Evolutionary conservation across 1,284 basidiomycete species (phyloP).

Genomic region (Veloporphyrellus conicus): DNA sequence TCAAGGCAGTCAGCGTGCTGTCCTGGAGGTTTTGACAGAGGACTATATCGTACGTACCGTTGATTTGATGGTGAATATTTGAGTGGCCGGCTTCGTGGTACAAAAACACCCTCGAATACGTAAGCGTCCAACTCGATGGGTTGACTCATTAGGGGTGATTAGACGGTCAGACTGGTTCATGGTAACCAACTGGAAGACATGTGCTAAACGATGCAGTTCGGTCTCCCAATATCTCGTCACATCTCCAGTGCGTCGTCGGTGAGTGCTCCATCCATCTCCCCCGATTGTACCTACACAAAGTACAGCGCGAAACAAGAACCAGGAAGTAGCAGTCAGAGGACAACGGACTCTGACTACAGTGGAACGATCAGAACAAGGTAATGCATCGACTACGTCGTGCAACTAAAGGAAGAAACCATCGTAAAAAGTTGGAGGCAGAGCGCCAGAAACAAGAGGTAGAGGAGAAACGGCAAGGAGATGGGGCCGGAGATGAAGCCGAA

Average conservation of each 20-base stretch:
- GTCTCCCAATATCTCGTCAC: conserved; percentile 58
- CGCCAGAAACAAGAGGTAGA: conserved; percentile 44
- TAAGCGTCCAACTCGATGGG: no score
- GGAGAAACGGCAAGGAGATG: conserved; percentile 38
- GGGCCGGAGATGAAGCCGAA: conserved; percentile 30
- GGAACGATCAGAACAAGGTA: conserved; percentile 51
- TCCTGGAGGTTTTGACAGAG: no score
- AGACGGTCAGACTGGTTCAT: no score
- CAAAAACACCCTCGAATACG: no score
- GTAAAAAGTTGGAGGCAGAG: conserved; percentile 50
- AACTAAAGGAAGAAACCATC: conserved; percentile 58
- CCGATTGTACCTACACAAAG: no score
- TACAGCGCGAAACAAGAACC: conserved; percentile 24
- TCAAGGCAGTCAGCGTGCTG: no score
- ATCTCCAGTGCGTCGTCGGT: conserved; percentile 54
- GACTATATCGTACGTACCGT: no score
- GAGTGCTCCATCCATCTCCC: conserved; percentile 19
- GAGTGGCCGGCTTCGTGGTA: no score
- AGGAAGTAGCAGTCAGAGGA: conserved; percentile 45
- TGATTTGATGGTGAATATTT: no score
- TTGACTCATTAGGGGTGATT: no score
- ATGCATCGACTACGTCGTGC: conserved; percentile 60
- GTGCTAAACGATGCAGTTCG: conserved; percentile 49
- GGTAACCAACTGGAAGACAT: no score
- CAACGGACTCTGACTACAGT: conserved; percentile 41